A percentile compares a stretch with the other conserved stretches of the same genome.
Conservation (phyloP, 1,284 basidiomycete species). For the Coniferiporia sulphurascens region DNA sequence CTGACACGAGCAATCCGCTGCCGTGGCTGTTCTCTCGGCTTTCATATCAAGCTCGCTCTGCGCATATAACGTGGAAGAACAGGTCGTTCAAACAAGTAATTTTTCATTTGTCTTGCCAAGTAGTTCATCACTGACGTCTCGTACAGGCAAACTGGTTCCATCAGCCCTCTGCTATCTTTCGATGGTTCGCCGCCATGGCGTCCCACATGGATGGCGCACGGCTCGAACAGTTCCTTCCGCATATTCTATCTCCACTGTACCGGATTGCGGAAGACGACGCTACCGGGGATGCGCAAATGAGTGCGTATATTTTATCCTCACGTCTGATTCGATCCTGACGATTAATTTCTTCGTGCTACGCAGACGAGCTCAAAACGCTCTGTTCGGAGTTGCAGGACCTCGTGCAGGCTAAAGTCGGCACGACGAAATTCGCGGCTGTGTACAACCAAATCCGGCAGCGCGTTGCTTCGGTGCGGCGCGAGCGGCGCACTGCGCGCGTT, state of each 20-base stretch:
- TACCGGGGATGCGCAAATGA: slow-evolving; percentile 71
- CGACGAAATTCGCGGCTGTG: slow-evolving; percentile 69
- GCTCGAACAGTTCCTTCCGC: slow-evolving; percentile 70
- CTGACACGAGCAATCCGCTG: slow-evolving; percentile 52
- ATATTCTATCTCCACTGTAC: slow-evolving; percentile 85
- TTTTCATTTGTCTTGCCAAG: neutral
- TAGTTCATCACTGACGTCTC: neutral
- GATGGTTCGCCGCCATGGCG: slow-evolving; percentile 93
- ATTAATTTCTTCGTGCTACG: neutral
- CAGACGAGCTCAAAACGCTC: slow-evolving; percentile 81
- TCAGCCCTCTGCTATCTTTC: slow-evolving; percentile 75
- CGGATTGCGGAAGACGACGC: slow-evolving; percentile 84
- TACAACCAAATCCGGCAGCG: slow-evolving; percentile 81
- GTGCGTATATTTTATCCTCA: slow-evolving; percentile 34
- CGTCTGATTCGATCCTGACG: neutral
- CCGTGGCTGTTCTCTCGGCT: slow-evolving; percentile 93
- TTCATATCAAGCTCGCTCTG: slow-evolving; percentile 81
- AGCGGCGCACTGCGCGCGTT: slow-evolving; percentile 64
- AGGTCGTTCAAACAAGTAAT: slow-evolving; percentile 42
- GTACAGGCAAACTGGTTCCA: slow-evolving; percentile 65
- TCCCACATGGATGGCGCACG: slow-evolving; percentile 57
- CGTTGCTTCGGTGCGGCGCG: slow-evolving; percentile 63
- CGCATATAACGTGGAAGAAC: slow-evolving; percentile 64
- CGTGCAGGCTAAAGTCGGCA: slow-evolving; percentile 82
- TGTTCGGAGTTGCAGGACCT: slow-evolving; percentile 86